Conservation (phyloP, 495 filamentous ascomycete species). For the Tetracladium setigerum region DNA sequence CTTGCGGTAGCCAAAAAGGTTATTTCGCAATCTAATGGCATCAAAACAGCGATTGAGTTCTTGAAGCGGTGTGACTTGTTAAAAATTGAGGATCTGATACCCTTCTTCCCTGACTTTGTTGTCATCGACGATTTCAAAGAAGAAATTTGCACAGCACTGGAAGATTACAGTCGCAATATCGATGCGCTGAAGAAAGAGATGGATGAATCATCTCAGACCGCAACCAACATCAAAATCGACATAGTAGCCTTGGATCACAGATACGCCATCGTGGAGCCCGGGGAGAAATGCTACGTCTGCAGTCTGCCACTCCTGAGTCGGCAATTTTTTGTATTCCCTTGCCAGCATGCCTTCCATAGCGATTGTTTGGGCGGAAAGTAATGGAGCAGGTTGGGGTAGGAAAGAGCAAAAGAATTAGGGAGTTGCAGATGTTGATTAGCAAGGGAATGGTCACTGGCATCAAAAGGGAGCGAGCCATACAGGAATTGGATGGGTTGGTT, state of each 20-base stretch:
- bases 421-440: constrained; percentile 73
- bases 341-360: constrained; percentile 94
- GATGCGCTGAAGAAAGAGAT: constrained; percentile 87
- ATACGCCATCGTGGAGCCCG: constrained; percentile 94
- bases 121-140: constrained; percentile 98
- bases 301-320: constrained; percentile 74
- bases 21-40: constrained; percentile 73
- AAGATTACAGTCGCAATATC: constrained; percentile 85
- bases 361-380: constrained; percentile 85
- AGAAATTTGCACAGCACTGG: constrained; percentile 88
- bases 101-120: constrained; percentile 98
- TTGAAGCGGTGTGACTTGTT: constrained; percentile 84
- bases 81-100: constrained; percentile 92
- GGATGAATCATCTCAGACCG: constrained; percentile 85
- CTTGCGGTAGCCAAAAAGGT: constrained; percentile 89
- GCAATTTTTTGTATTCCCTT: constrained; percentile 97
- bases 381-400: constrained; percentile 64
- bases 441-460: constrained; percentile 56
- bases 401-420: constrained; percentile 72
- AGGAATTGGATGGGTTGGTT: constrained; percentile 82
- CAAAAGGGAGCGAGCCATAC: constrained; percentile 69
- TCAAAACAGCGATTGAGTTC: constrained; percentile 94
- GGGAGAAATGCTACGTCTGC: constrained; percentile 87
- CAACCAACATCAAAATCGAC: constrained; percentile 78
- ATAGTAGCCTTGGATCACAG: constrained; percentile 76